A percentile compares a stretch with the other conserved stretches of the same genome.
These are phyloP conservation scores for Aspergillus viridinutans DNA, from an alignment of 2,329 filamentous ascomycete species.

Conservation along the genomic window DNA sequence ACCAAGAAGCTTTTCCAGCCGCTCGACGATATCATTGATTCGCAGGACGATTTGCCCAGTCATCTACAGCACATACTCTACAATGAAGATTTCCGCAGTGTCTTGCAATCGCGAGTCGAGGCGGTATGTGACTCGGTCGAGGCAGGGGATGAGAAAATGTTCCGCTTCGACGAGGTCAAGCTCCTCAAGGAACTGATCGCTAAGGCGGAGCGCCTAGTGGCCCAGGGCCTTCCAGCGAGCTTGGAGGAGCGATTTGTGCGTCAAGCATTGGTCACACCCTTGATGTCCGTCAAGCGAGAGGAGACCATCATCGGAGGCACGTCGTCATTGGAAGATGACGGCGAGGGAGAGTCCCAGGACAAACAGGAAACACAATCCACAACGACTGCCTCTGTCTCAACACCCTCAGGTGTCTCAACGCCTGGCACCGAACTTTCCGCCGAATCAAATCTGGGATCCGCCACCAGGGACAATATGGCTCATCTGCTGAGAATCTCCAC, in stretches of 20 bases:
- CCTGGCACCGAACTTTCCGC: constrained; percentile 27
- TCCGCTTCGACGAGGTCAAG: constrained; percentile 69
- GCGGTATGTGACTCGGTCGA: constrained; percentile 77
- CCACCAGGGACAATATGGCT: constrained; percentile 32
- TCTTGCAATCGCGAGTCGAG: constrained; percentile 63
- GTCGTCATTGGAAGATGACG: constrained; percentile 23
- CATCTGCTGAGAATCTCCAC: constrained; percentile 48
- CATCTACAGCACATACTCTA: constrained; percentile 40
- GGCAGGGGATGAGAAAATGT: constrained; percentile 80
- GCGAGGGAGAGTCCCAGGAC: constrained; percentile 21
- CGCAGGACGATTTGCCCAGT: constrained; percentile 37
- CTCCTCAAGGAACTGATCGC: constrained; percentile 60
- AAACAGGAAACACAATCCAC: constrained; percentile 29
- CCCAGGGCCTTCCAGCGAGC: constrained; percentile 64
- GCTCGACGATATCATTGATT: constrained; percentile 48
- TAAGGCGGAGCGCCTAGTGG: constrained; percentile 69
- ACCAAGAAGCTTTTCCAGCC: constrained; percentile 42
- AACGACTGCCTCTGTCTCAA: constrained; percentile 30
- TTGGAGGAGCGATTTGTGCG: constrained; percentile 83
- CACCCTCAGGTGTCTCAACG: constrained; percentile 37
- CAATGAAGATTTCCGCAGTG: constrained; percentile 35
- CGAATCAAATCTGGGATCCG: constrained; percentile 20
- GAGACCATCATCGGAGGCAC: constrained; percentile 33
- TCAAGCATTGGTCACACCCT: constrained; percentile 69
- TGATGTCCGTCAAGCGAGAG: constrained; percentile 63